phyloP scores from a whole-genome alignment of 768 basidiomycete species.

The Daedalea quercina region DNA sequence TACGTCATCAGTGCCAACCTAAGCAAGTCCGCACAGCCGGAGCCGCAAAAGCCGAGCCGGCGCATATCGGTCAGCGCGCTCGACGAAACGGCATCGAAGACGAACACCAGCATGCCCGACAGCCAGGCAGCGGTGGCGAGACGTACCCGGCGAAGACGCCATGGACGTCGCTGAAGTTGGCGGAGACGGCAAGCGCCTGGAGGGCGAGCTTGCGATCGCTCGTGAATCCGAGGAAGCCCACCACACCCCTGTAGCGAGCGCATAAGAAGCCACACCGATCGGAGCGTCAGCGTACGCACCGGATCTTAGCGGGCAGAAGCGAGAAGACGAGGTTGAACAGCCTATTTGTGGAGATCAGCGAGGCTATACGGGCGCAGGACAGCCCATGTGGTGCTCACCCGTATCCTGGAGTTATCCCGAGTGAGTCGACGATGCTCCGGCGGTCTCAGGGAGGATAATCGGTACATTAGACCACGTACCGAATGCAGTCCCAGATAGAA shows the following conservation, averaged over 20 bases:
- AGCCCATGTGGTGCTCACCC: conserved; percentile 14
- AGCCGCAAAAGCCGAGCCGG: neutral
- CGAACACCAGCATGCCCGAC: neutral
- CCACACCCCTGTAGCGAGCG: conserved; percentile 45
- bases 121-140: neutral
- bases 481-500: conserved; percentile 72
- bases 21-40: neutral
- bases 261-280: neutral
- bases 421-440: neutral
- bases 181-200: conserved; percentile 61
- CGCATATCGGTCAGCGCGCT: neutral
- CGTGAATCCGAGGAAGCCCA: conserved; percentile 73
- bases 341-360: conserved; percentile 37
- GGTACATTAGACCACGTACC: too few relatives aligned
- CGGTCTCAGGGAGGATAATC: too few relatives aligned
- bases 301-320: conserved; percentile 61
- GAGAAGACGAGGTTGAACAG: conserved; percentile 80
- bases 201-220: conserved; percentile 65
- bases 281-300: conserved; percentile 33
- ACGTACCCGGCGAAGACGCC: conserved; percentile 69
- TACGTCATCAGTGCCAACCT: conserved; percentile 81
- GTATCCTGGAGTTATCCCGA: conserved; percentile 17
- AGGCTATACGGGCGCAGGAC: neutral
- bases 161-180: conserved; percentile 64
- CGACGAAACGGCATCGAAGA: neutral